Conservation (phyloP, 352 stramenopile species). For the Phytophthora pini region DNA sequence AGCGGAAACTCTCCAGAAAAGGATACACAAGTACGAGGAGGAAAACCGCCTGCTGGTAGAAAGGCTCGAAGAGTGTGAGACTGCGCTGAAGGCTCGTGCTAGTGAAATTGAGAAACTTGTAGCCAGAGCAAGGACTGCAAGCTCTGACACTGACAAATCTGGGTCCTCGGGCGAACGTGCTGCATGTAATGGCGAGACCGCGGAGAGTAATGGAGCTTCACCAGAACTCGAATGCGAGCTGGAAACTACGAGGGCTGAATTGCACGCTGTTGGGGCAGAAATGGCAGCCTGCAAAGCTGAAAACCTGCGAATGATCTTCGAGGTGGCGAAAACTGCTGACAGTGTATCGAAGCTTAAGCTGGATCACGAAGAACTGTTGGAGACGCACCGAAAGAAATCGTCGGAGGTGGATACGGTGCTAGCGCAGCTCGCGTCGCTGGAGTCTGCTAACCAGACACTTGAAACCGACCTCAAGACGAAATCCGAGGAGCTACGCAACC, state of each 20-base stretch:
- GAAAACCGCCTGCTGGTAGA: constrained; percentile 31
- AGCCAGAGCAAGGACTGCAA: constrained; percentile 9
- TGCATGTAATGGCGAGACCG: constrained; percentile 22
- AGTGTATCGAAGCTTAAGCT: constrained; percentile 64
- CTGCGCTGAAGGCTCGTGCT: constrained; percentile 27
- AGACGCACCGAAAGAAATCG: constrained; percentile 41
- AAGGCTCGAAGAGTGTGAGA: constrained; percentile 40
- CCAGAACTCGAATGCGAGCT: constrained; percentile 34
- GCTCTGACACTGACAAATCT: constrained; percentile 20
- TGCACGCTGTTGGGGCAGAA: constrained; percentile 53
- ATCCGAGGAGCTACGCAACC: constrained; percentile 23
- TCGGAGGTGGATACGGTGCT: constrained; percentile 39
- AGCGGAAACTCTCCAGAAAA: constrained; percentile 20
- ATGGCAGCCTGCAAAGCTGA: constrained; percentile 70
- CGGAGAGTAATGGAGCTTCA: constrained; percentile 21
- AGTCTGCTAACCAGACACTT: constrained; percentile 37
- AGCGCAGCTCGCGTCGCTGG: constrained; percentile 37
- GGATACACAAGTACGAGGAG: constrained; percentile 30
- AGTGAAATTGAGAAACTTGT: constrained; percentile 29
- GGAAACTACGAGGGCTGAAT: constrained; percentile 34
- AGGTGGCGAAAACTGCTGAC: constrained; percentile 75
- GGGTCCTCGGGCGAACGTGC: constrained; percentile 19
- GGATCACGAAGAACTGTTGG: constrained; percentile 56
- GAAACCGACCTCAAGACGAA: constrained; percentile 33
- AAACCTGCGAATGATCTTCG: constrained; percentile 80